Conservation (phyloP, 306 rosid species). For the Cicer arietinum region DNA sequence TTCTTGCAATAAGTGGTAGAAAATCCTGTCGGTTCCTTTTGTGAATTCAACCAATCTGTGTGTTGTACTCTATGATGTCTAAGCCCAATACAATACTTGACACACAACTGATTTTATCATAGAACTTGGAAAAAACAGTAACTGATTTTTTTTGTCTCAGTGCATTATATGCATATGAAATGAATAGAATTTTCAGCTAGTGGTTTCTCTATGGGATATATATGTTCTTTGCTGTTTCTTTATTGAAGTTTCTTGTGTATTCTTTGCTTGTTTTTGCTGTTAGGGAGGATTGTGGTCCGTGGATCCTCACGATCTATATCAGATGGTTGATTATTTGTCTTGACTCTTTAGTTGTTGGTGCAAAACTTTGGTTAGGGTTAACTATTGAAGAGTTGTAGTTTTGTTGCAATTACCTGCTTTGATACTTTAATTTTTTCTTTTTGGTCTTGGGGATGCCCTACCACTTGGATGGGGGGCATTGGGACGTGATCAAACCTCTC, state of each 20-base stretch:
- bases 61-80: not conserved
- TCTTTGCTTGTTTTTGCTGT: conserved; percentile 3
- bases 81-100: not conserved
- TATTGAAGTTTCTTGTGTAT: not conserved
- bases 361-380: not conserved
- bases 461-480: not conserved
- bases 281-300: not conserved
- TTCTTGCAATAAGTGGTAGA: not conserved
- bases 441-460: not conserved
- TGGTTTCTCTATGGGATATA: conserved; percentile 2
- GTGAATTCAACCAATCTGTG: not conserved
- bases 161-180: conserved; percentile 9
- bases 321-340: conserved; percentile 9
- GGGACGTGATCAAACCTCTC: not conserved
- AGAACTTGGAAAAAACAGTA: not conserved
- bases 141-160: not conserved
- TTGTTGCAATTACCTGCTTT: conserved; percentile 2
- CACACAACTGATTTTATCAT: not conserved
- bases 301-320: not conserved
- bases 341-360: not conserved
- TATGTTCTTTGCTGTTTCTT: not conserved
- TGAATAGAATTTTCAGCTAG: not conserved
- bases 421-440: not conserved
- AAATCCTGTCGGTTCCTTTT: not conserved
- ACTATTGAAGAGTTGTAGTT: not conserved